These are phyloP conservation scores for Hypoxylon sp. DNA, from an alignment of 2,329 filamentous ascomycete species.

Conservation along the genomic window DNA sequence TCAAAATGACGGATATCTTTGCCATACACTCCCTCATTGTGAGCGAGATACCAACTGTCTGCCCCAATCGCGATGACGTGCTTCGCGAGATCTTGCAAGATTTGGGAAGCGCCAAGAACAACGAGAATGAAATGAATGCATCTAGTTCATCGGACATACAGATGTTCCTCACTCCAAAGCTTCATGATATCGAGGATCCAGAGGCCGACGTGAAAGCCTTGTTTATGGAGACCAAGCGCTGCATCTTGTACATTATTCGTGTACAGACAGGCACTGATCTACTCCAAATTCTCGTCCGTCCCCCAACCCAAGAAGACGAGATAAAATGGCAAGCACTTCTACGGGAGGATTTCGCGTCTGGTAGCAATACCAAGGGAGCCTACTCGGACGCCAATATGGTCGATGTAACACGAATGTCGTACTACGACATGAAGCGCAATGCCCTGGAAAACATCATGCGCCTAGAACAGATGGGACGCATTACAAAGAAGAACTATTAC, in stretches of 20 bases:
- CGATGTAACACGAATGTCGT: constrained; percentile 90
- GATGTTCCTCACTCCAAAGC: constrained; percentile 89
- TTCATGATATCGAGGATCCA: constrained; percentile 91
- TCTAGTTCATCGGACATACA: constrained; percentile 91
- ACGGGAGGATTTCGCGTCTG: constrained; percentile 82
- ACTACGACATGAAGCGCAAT: constrained; percentile 91
- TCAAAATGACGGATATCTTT: constrained; percentile 98
- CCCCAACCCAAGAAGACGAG: constrained; percentile 88
- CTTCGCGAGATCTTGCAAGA: constrained; percentile 93
- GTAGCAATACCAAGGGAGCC: constrained; percentile 80
- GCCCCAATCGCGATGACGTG: constrained; percentile 85
- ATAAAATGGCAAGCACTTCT: constrained; percentile 87
- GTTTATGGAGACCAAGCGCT: constrained; percentile 98
- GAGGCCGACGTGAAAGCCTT: constrained; percentile 92
- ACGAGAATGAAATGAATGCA: constrained; percentile 91
- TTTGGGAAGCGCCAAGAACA: constrained; percentile 94
- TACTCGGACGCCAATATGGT: constrained; percentile 91
- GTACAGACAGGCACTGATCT: constrained; percentile 92
- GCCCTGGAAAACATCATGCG: constrained; percentile 94
- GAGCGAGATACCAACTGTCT: constrained; percentile 82
- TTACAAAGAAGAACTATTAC: constrained; percentile 92
- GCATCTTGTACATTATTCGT: constrained; percentile 96
- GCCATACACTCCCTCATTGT: constrained; percentile 92
- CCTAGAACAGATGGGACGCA: constrained; percentile 87
- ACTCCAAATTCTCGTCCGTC: constrained; percentile 95